These are phyloP conservation scores for Paramecium biaurelia DNA, from an alignment of 73 alveolate genomes.

Conservation along the genomic window DNA sequence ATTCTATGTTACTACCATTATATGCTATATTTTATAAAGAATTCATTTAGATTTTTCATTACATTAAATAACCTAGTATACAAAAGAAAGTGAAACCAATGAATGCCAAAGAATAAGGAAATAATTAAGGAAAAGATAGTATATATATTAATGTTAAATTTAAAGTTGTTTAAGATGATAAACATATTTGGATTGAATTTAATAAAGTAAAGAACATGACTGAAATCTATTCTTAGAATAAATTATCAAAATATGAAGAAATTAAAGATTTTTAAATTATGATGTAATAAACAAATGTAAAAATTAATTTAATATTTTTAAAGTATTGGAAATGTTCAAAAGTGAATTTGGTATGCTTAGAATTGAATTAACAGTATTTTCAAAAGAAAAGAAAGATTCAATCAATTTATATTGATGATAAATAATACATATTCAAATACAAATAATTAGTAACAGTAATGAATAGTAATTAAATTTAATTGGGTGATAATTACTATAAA, in stretches of 20 bases:
- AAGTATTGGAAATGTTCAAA: neutral
- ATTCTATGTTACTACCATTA: slow-evolving; percentile 6
- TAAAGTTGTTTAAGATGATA: neutral
- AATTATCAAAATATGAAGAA: neutral
- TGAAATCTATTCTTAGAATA: neutral
- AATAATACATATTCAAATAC: neutral
- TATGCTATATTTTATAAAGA: neutral
- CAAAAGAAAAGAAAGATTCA: neutral
- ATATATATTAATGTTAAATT: neutral
- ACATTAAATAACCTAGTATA: neutral
- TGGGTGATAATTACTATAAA: slow-evolving; percentile 20
- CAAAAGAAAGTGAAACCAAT: neutral
- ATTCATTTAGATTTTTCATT: neutral
- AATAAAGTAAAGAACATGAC: slow-evolving; percentile 3
- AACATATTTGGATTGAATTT: neutral
- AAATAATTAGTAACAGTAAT: neutral
- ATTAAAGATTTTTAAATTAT: neutral
- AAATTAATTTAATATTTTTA: neutral
- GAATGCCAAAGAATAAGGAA: neutral
- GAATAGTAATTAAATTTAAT: neutral
- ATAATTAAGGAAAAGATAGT: neutral
- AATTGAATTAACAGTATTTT: neutral
- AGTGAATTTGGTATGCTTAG: neutral
- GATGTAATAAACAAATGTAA: slow-evolving; percentile 9
- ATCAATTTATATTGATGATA: neutral